Conservation (phyloP, 352 stramenopile species). For the Phytophthora ohioensis region DNA sequence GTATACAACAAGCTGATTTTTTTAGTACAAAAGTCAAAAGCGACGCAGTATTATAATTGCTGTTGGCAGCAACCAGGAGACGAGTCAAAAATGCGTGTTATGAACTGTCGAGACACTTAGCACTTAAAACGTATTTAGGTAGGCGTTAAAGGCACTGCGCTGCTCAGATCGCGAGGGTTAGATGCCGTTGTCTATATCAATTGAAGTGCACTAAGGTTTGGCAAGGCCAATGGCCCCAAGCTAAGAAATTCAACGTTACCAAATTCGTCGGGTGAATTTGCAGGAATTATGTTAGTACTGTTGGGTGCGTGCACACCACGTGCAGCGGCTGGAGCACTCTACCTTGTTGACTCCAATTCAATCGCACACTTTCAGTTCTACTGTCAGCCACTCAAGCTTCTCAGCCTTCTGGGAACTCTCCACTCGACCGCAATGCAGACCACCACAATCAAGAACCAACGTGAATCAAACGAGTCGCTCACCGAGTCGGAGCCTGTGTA, state of each 20-base stretch:
- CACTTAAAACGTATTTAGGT: no score
- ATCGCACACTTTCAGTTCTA: background rate
- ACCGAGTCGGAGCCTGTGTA: constrained; percentile 1
- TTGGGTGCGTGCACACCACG: background rate
- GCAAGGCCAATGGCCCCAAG: no score
- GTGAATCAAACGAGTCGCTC: background rate
- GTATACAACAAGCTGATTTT: no score
- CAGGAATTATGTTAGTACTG: background rate
- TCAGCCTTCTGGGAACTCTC: background rate
- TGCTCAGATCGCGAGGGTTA: background rate
- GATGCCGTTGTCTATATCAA: background rate
- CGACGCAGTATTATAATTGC: no score
- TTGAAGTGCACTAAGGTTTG: background rate
- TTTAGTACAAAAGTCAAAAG: no score
- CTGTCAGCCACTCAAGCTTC: background rate
- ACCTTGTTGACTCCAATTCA: background rate
- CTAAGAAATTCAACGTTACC: background rate
- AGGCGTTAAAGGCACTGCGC: background rate
- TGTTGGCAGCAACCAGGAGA: no score
- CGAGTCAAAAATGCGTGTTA: no score
- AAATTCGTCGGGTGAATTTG: background rate
- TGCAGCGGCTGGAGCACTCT: background rate
- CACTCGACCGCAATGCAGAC: background rate
- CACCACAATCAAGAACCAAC: background rate
- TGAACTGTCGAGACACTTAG: no score